A percentile compares a stretch with the other conserved stretches of the same genome.
phyloP scores from a whole-genome alignment of 1,284 basidiomycete species.

The Chalciporus piperatoides region DNA sequence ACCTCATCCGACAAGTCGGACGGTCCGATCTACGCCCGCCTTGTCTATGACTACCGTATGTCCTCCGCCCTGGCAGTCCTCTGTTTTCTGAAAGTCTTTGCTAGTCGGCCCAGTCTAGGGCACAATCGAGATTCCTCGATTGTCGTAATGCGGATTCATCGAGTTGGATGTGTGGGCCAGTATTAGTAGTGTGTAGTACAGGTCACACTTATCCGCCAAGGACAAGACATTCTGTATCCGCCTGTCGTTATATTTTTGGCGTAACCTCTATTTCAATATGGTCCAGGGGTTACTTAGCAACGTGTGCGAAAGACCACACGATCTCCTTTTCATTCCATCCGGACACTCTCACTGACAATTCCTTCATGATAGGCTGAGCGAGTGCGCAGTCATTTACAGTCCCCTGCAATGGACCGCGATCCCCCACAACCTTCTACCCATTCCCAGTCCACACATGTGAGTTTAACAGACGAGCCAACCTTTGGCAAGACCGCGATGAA shows the following conservation, averaged over 20 bases:
- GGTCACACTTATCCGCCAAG: too few relatives aligned
- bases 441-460: slow-evolving; percentile 13
- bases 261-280: not conserved
- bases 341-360: too few relatives aligned
- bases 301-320: too few relatives aligned
- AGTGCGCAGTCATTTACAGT: not conserved
- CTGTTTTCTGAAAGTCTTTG: slow-evolving; percentile 12
- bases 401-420: slow-evolving; percentile 12
- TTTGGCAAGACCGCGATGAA: slow-evolving; percentile 6
- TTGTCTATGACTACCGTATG: slow-evolving; percentile 69
- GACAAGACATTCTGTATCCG: too few relatives aligned
- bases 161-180: not conserved
- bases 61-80: not conserved
- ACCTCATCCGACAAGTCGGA: slow-evolving; percentile 59
- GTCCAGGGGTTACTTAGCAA: not conserved
- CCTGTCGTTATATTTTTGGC: not conserved
- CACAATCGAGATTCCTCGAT: slow-evolving; percentile 1
- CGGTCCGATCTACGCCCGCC: slow-evolving; percentile 43
- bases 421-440: not conserved
- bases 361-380: not conserved
- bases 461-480: slow-evolving; percentile 1
- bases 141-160: not conserved
- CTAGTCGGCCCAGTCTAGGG: slow-evolving; percentile 15
- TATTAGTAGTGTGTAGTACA: too few relatives aligned
- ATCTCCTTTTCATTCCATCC: not conserved